Conservation (phyloP, 2,329 filamentous ascomycete species). For the Verticillium alfalfae region DNA sequence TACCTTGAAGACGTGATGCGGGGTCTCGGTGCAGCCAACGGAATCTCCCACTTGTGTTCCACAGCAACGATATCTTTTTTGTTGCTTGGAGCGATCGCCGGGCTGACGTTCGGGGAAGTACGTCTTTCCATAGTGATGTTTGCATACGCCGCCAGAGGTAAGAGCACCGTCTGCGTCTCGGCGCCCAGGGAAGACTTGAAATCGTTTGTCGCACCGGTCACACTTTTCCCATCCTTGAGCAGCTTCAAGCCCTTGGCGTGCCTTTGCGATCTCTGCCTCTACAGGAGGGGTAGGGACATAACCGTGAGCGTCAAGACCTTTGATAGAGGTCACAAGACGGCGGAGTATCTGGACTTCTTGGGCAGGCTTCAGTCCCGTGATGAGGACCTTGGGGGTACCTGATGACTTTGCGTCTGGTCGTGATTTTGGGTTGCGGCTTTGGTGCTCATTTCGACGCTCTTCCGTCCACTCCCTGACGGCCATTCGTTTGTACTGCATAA, state of each 20-base stretch:
- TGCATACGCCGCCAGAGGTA: constrained; percentile 71
- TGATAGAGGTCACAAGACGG: constrained; percentile 58
- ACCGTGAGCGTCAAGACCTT: constrained; percentile 59
- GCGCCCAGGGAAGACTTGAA: constrained; percentile 87
- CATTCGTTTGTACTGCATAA: constrained; percentile 75
- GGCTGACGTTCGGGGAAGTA: constrained; percentile 53
- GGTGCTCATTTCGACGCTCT: constrained; percentile 34
- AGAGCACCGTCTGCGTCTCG: constrained; percentile 71
- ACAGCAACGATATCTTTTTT: constrained; percentile 73
- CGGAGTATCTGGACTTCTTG: constrained; percentile 65
- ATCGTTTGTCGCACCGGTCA: constrained; percentile 78
- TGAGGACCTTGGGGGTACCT: constrained; percentile 43
- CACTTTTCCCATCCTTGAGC: constrained; percentile 80
- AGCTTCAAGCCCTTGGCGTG: constrained; percentile 58
- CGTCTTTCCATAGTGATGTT: constrained; percentile 71
- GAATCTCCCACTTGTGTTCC: constrained; percentile 67
- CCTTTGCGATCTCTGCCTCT: constrained; percentile 58
- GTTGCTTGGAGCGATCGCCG: constrained; percentile 50
- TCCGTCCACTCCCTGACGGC: constrained; percentile 64
- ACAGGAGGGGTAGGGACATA: constrained; percentile 70
- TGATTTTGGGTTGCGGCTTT: not conserved
- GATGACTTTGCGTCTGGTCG: constrained; percentile 20
- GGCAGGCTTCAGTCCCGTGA: constrained; percentile 61
- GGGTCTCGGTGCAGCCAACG: constrained; percentile 64
- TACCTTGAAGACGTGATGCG: constrained; percentile 84